Percentiles rank a stretch among this genome's conserved stretches.
phyloP scores from a whole-genome alignment of 2,329 filamentous ascomycete species.

The Dryadomyces quercivorus region DNA sequence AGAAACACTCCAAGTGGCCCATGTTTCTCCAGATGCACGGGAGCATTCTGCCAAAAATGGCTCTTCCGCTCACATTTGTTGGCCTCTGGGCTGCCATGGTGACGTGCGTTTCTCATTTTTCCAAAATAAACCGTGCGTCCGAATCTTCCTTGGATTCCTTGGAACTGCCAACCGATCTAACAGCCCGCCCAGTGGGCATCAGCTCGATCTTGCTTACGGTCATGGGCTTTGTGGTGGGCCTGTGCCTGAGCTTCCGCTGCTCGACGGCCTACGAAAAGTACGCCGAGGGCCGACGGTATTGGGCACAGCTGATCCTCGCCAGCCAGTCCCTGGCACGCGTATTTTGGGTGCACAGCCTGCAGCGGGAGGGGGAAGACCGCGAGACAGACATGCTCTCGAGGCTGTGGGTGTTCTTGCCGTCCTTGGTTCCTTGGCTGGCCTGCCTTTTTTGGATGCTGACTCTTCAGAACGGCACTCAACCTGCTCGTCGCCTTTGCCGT shows the following conservation, averaged over 20 bases:
- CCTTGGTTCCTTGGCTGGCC: neutral
- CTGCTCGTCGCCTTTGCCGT: constrained; percentile 57
- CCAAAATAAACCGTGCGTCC: constrained; percentile 14
- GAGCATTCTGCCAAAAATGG: constrained; percentile 60
- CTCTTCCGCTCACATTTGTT: constrained; percentile 54
- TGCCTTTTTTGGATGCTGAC: neutral
- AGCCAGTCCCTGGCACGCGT: constrained; percentile 58
- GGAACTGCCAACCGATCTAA: neutral
- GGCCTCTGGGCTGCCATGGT: constrained; percentile 55
- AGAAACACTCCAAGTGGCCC: constrained; percentile 68
- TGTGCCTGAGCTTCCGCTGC: constrained; percentile 66
- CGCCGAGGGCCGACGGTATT: constrained; percentile 42
- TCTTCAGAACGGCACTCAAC: constrained; percentile 44
- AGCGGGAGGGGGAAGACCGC: constrained; percentile 42
- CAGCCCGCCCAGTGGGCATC: constrained; percentile 34
- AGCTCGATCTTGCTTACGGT: constrained; percentile 65
- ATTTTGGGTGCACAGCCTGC: constrained; percentile 68
- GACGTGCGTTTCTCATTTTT: constrained; percentile 25
- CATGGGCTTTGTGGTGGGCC: constrained; percentile 73
- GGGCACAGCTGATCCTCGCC: constrained; percentile 48
- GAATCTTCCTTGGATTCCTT: neutral
- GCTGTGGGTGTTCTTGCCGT: constrained; percentile 23
- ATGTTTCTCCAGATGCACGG: constrained; percentile 67
- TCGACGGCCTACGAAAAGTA: constrained; percentile 68
- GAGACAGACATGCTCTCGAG: constrained; percentile 57